Evolutionary conservation across 164 flowering plant genomes (phyloP).

Genomic region (Amborella trichopoda): DNA sequence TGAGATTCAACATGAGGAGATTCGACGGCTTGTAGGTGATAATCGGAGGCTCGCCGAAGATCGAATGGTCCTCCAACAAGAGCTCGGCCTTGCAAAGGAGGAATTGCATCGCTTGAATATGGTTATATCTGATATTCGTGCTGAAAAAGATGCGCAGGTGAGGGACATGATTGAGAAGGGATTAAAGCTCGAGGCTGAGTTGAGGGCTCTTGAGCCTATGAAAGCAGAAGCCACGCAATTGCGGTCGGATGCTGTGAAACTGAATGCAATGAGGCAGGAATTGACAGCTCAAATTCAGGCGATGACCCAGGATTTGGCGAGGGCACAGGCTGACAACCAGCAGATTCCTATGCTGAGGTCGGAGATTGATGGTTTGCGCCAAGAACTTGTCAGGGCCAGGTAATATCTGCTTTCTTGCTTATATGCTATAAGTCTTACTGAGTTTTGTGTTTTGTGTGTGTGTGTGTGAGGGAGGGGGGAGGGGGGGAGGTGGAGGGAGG

Average conservation of each 20-base stretch:
- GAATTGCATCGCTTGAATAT: slow-evolving; percentile 39
- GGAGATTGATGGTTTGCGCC: slow-evolving; percentile 37
- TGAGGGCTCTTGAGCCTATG: slow-evolving; percentile 43
- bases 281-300: slow-evolving; percentile 38
- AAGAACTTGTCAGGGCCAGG: slow-evolving; percentile 54
- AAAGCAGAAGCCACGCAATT: slow-evolving; percentile 39
- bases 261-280: slow-evolving; percentile 34
- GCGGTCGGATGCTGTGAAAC: slow-evolving; percentile 39
- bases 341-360: slow-evolving; percentile 32
- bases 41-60: slow-evolving; percentile 45
- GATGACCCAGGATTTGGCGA: slow-evolving; percentile 29
- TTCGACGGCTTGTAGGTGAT: slow-evolving; percentile 36
- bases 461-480: too few relatives aligned
- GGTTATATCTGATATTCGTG: slow-evolving; percentile 33
- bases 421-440: background rate
- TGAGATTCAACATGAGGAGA: slow-evolving; percentile 40
- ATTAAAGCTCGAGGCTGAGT: slow-evolving; percentile 54
- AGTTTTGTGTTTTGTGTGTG: background rate
- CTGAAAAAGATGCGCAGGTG: slow-evolving; percentile 38
- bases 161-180: slow-evolving; percentile 52
- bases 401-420: slow-evolving; percentile 10
- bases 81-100: slow-evolving; percentile 38
- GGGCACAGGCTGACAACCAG: slow-evolving; percentile 40
- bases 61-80: slow-evolving; percentile 37
- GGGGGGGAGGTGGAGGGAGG: background rate